Base-by-base conservation (phyloP, 2,329 filamentous ascomycete genomes). In the Aspergillus ochraceus region DNA sequence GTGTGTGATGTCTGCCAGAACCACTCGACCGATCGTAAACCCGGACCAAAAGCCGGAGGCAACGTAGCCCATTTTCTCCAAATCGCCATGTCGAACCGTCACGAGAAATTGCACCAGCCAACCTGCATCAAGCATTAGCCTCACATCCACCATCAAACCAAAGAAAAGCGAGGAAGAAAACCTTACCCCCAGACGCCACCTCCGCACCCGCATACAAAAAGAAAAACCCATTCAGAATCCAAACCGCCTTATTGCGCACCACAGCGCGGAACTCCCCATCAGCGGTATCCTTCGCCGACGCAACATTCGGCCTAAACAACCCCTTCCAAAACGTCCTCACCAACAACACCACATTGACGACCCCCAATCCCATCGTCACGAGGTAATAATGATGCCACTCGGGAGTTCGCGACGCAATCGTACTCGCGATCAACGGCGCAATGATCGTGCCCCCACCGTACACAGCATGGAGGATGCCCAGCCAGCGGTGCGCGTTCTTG, bases 61-160 rank as follows among this genome's bases (percentile, higher is more conserved):
- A 42, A 69, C 58, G 51, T 69, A 69, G 30, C 67, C 67, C 20
- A 69, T 66, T 53, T 65, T 67, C 14, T 65, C 60, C 10, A 66
- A 60, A 20, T 69, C 62, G 1, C 67, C 67, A 45, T 69, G 54
- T 51, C 67, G 57, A 17, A 68, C 63, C 6, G 62, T 66, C 24
- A 69, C 58, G 30, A 69, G 60, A 42, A 69, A 69, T 17, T 69
- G 66, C 14, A 68, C 64, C 14, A 69, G 58, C 67, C 67, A 69
- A 30, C 66, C 67, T 69, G n/a, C n/a, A 45, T 20, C 20, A 19
- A 32, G 9, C 3, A 39, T 49, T 52, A 42, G 42, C 19, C 2
- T 11, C 2, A 6, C 29, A 26, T 26, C 9, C 17, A 49, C 6
- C 26, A 29, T 29, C 26, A 29, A 29, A 29, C 8, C 26, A 29